These are phyloP conservation scores for Yueomyces sp. DNA, from an alignment of 805 yeast species.

Conservation along the genomic window DNA sequence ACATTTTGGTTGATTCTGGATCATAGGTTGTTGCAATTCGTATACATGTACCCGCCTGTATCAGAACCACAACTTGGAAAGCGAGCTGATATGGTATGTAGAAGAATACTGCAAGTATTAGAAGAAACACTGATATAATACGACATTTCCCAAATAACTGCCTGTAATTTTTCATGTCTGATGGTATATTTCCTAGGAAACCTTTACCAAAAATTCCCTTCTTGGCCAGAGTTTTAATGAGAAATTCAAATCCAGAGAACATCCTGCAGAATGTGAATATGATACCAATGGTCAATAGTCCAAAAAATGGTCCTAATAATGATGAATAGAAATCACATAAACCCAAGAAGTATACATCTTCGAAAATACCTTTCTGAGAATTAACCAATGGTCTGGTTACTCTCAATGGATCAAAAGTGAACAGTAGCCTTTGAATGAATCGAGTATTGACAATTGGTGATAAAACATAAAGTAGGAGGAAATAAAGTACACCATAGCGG, in stretches of 20 bases:
- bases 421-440: conserved; percentile 27
- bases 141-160: conserved; percentile 14
- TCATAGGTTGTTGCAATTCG: conserved; percentile 15
- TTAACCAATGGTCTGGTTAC: conserved; percentile 33
- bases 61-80: conserved; percentile 41
- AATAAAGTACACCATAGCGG: conserved; percentile 16
- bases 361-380: conserved; percentile 22
- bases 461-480: conserved; percentile 22
- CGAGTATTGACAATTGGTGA: conserved; percentile 23
- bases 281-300: conserved; percentile 14
- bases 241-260: conserved; percentile 1
- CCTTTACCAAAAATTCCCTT: not conserved
- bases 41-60: conserved; percentile 44
- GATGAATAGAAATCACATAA: conserved; percentile 42
- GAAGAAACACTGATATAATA: conserved; percentile 22
- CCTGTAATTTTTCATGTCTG: not conserved
- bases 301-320: conserved; percentile 47
- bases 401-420: conserved; percentile 40
- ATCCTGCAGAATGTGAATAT: conserved; percentile 3
- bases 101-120: conserved; percentile 37
- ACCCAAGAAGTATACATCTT: conserved; percentile 58
- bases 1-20: conserved; percentile 3
- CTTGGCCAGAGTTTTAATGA: not conserved
- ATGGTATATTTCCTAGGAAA: not conserved
- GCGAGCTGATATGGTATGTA: conserved; percentile 78